Percentiles rank a stretch among this genome's conserved stretches.
These are phyloP conservation scores for Spergularia marina DNA, from an alignment of 148 eudicot genomes.

Conservation along the genomic window DNA sequence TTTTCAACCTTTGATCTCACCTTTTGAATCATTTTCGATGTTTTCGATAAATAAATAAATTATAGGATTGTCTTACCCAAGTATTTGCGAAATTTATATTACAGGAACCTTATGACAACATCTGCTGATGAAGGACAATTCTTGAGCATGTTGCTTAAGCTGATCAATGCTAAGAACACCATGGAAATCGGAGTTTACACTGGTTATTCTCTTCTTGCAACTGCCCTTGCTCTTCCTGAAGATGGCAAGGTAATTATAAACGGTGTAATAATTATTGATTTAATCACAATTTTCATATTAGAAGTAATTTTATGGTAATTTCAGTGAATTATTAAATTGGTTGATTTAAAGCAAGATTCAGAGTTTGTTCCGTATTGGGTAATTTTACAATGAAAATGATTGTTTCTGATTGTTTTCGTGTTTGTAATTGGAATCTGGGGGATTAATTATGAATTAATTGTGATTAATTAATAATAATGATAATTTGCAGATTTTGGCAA, in stretches of 20 bases:
- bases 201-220: slow-evolving; percentile 92
- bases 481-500: slow-evolving; percentile 58
- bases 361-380: not conserved
- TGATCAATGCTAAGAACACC: slow-evolving; percentile 78
- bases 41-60: not conserved
- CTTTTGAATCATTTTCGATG: not conserved
- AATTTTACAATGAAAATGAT: not conserved
- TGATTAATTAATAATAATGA: not conserved
- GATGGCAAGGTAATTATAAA: slow-evolving; percentile 67
- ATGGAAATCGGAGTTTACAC: slow-evolving; percentile 91
- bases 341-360: not conserved
- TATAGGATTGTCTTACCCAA: not conserved
- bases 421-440: not conserved
- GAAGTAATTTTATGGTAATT: not conserved
- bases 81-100: not conserved
- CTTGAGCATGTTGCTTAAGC: slow-evolving; percentile 69
- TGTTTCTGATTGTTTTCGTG: not conserved
- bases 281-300: too few relatives aligned
- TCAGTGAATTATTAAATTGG: not conserved
- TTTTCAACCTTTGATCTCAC: not conserved
- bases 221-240: slow-evolving; percentile 86
- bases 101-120: slow-evolving; percentile 80
- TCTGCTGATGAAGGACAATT: slow-evolving; percentile 94
- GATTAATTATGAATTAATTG: not conserved
- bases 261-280: too few relatives aligned